These are phyloP conservation scores for Fomes fomentarius DNA, from an alignment of 1,284 basidiomycete species.

Conservation along the genomic window DNA sequence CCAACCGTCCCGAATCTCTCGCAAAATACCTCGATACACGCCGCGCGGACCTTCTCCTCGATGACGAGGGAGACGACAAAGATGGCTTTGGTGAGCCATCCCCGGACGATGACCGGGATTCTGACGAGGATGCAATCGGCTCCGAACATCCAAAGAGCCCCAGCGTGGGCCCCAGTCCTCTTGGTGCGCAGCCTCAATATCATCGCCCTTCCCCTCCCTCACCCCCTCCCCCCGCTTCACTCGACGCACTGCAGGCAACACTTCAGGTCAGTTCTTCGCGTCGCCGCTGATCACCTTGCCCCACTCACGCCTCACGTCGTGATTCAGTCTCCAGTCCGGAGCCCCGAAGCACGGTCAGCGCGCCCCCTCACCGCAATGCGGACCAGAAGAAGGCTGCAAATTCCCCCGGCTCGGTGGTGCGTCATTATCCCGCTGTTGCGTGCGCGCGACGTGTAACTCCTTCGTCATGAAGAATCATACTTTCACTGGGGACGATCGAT, in stretches of 20 bases:
- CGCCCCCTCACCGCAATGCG: constrained; percentile 16
- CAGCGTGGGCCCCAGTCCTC: constrained; percentile 22
- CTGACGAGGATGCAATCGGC: constrained; percentile 26
- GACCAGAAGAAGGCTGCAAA: constrained; percentile 20
- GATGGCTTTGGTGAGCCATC: constrained; percentile 24
- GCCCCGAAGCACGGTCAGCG: constrained; percentile 24
- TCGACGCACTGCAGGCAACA: constrained; percentile 21
- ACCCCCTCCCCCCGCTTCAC: constrained; percentile 17
- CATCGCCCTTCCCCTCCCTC: constrained; percentile 16
- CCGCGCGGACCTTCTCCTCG: constrained; percentile 22
- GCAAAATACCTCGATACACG: constrained; percentile 21
- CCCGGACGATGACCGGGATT: constrained; percentile 21
- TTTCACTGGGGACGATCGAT: constrained; percentile 23
- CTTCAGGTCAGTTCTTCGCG: constrained; percentile 20
- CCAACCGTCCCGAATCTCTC: constrained; percentile 21
- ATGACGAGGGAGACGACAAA: constrained; percentile 20
- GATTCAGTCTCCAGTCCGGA: constrained; percentile 22
- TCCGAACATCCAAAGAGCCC: constrained; percentile 26
- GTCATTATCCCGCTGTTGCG: constrained; percentile 2
- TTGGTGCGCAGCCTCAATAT: constrained; percentile 18
- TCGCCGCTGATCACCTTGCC: constrained; percentile 16
- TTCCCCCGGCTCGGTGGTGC: constrained; percentile 18
- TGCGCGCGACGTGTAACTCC: neutral
- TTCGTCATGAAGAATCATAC: constrained; percentile 11
- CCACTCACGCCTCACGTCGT: constrained; percentile 12